Base-by-base conservation (phyloP, 192 early-diverging fungal species). In the Dissophora globulifera region DNA sequence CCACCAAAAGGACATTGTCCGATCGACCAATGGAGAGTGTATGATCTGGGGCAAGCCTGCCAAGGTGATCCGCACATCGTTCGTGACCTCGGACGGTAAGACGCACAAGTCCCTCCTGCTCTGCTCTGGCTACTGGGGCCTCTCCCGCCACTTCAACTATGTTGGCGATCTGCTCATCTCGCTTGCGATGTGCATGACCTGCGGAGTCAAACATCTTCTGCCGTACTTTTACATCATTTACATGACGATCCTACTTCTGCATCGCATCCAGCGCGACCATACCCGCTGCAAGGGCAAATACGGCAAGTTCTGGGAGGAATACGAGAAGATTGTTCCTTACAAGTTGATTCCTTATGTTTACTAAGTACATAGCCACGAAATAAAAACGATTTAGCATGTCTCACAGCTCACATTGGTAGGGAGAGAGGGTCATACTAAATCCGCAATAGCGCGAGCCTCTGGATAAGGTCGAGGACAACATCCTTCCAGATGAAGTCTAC, bases 111-210 rank as follows among this genome's bases (percentile, higher is more conserved):
- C 84, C 10, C 58, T 93, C 29, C 79, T 93, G 45, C 67, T 93
- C 26, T 85, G 84, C 68, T 90, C 88, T 41, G 92, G 92, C 8
- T 93, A 84, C 84, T 93, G 92, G 92, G 92, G 92, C 78, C 67
- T 92, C 50, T 89, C 91, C n/a, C 83, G 91, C 50, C 92, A 93
- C 84, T 92, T 92, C 75, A 93, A 93, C 82, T 93, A 93, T 82
- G 83, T 91, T 16, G 92, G 91, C 33, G 92, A 93, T 55, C 78
- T 93, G 25, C 58, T 89, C 58, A 89, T 92, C 57, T 90, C 86
- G 10, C 66, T 86, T 33, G 90, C 91, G 43, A 86, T 90, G 81
- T 93, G 92, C 78, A 75, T 91, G 69, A 82, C 89, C 49, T 93
- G 92, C 74, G 88, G 87, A 6, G 79, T 85, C 54, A 69, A 82